Conservation (phyloP, 192 early-diverging fungal species). For the Coemansia sp. region DNA sequence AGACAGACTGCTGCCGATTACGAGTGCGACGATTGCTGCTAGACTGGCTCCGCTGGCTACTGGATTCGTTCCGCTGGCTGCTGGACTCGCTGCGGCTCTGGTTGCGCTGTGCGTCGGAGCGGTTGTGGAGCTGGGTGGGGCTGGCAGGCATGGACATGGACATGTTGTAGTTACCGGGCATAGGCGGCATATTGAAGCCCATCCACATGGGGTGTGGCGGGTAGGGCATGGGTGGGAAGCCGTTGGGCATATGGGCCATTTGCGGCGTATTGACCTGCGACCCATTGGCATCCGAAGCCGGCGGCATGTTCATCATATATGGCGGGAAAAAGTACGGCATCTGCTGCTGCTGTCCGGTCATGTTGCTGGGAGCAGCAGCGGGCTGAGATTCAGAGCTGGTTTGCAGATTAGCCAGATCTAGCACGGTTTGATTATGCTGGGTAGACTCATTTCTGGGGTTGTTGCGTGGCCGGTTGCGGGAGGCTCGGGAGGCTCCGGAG, state of each 20-base stretch:
- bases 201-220: neutral
- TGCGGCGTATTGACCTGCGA: neutral
- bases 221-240: neutral
- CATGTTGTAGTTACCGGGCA: neutral
- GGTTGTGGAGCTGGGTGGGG: neutral
- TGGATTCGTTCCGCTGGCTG: neutral
- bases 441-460: too few species aligned
- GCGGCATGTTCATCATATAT: conserved; percentile 2
- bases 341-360: neutral
- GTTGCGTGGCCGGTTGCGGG: too few species aligned
- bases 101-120: neutral
- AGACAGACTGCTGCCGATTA: too few species aligned
- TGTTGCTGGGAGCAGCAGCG: too few species aligned
- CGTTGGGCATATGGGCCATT: conserved; percentile 2
- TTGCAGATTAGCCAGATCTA: neutral
- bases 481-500: too few species aligned
- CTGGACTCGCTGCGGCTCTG: neutral
- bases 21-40: too few species aligned
- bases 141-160: neutral
- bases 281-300: neutral
- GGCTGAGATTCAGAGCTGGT: neutral
- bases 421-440: neutral
- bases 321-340: conserved; percentile 1
- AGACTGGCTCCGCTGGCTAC: too few species aligned
- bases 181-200: too few species aligned